Percentiles rank a stretch among this genome's conserved stretches.
These are phyloP conservation scores for Zalaria sp. DNA, from an alignment of 2,329 filamentous ascomycete genomes.

Conservation along the genomic window DNA sequence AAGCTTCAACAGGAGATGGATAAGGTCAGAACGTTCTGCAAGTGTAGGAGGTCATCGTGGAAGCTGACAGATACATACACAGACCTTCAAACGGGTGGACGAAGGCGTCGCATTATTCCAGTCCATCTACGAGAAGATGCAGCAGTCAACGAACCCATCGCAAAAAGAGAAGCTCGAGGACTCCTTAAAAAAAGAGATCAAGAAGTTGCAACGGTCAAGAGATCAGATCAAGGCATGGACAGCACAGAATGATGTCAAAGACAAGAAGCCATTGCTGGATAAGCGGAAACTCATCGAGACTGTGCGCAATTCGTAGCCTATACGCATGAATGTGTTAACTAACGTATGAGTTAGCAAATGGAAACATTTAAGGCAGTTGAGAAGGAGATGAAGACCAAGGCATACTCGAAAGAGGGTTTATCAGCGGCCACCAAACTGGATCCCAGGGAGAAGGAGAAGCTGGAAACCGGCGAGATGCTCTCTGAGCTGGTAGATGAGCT, in stretches of 20 bases:
- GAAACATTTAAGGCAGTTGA: conserved; percentile 99
- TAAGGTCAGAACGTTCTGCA: conserved; percentile 45
- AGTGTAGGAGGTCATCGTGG: too few species aligned
- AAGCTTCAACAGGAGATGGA: conserved; percentile 98
- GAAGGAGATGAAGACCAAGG: conserved; percentile 99
- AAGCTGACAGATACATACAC: conserved; percentile 5
- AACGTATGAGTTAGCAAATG: conserved; percentile 60
- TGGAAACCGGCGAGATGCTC: conserved; percentile 77
- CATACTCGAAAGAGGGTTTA: conserved; percentile 94
- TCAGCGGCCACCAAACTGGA: conserved; percentile 86
- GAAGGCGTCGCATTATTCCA: conserved; percentile 91
- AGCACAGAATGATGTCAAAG: conserved; percentile 96
- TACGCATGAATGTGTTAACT: conserved; percentile 15
- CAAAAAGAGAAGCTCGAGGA: conserved; percentile 98
- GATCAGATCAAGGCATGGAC: conserved; percentile 99
- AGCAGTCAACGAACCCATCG: conserved; percentile 77
- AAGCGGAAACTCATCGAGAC: conserved; percentile 95
- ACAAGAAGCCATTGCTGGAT: conserved; percentile 89
- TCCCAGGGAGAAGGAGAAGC: conserved; percentile 93
- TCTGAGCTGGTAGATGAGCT: conserved; percentile 80
- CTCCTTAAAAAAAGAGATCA: conserved; percentile 97
- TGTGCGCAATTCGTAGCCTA: conserved; percentile 39
- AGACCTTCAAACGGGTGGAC: conserved; percentile 81
- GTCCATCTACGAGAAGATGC: conserved; percentile 94
- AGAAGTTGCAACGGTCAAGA: conserved; percentile 92